Base-by-base conservation (phyloP, 164 flowering plant genomes). In the Taxillus chinensis region DNA sequence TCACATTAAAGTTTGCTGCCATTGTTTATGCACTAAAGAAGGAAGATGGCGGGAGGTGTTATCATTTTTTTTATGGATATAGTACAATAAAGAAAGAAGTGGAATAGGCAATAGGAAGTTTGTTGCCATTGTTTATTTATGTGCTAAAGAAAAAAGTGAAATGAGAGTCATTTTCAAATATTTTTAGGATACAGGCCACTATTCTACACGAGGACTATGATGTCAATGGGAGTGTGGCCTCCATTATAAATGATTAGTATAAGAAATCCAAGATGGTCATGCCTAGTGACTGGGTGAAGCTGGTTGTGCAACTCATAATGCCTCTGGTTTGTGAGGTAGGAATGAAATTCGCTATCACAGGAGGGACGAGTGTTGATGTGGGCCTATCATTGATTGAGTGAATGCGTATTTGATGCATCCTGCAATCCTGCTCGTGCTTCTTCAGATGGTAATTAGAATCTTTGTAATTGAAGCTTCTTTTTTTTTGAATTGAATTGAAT, bases 221-320 rank as follows among this genome's bases (percentile, higher is more conserved):
- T 75, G 83, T 84, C 42, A 84, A 85, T 0, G 86, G 86, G 7
- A 79, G 62, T 59, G 85, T 84, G 61, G 11, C 74, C 3, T 4
- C 62, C 12, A 79, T 81, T 62, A 81, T 75, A 81, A 81, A 81
- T 53, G 90, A 85, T 43, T 79, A 82, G 71, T 85, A 79, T 62
- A 87, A 85, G 70, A 87, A 85, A 77, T 80, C 86, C 1, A 84
- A 84, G 80, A 85, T 85, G 90, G 90, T 85, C 38, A 85, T 85
- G 90, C 90, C 90, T 0, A 87, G 90, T 39, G 90, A 84, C 56
- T 75, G 83, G 57, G 89, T 84, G 39, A 82, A 80, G 77, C 80
- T 82, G 82, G 78, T 74, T 41, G 86, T 84, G 1, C 85, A 84
- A 69, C 79, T 84, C 14, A 84, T 82, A 16, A 57, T 75, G 67